These are phyloP conservation scores for Auxenochlorella pyrenoidosa DNA, from an alignment of 139 green algal genomes.

Conservation along the genomic window DNA sequence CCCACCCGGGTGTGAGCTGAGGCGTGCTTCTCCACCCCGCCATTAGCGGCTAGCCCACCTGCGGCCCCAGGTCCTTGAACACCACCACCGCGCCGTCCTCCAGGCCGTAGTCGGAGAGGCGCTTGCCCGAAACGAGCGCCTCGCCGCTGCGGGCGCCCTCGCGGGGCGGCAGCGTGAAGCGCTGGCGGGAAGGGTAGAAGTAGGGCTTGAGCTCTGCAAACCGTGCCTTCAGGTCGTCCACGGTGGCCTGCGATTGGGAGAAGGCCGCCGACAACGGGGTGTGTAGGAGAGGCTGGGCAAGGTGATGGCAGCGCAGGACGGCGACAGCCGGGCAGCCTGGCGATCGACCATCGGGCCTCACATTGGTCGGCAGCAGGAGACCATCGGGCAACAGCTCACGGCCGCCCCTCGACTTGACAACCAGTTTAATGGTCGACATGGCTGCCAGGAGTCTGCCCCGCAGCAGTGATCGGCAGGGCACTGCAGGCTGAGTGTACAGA, in stretches of 20 bases:
- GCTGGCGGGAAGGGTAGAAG: conserved; percentile 78
- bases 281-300: not conserved
- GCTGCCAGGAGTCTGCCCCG: not conserved
- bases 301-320: not conserved
- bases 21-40: not conserved
- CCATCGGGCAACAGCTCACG: conserved; percentile 41
- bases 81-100: conserved; percentile 62
- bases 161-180: conserved; percentile 75
- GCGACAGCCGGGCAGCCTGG: no score
- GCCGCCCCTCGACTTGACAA: conserved; percentile 33
- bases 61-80: conserved; percentile 96
- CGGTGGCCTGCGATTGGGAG: conserved; percentile 65
- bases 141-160: conserved; percentile 67
- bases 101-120: conserved; percentile 76
- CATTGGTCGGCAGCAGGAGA: conserved; percentile 17
- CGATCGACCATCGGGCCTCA: not conserved
- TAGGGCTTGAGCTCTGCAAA: conserved; percentile 65
- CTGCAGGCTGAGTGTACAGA: no score
- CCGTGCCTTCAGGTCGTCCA: conserved; percentile 83
- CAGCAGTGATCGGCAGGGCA: no score
- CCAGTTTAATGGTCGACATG: conserved; percentile 31
- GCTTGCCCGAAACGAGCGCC: conserved; percentile 68
- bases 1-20: not conserved
- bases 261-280: not conserved
- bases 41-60: conserved; percentile 54